Conservation (phyloP, 768 basidiomycete species). For the Ramaria rubella region DNA sequence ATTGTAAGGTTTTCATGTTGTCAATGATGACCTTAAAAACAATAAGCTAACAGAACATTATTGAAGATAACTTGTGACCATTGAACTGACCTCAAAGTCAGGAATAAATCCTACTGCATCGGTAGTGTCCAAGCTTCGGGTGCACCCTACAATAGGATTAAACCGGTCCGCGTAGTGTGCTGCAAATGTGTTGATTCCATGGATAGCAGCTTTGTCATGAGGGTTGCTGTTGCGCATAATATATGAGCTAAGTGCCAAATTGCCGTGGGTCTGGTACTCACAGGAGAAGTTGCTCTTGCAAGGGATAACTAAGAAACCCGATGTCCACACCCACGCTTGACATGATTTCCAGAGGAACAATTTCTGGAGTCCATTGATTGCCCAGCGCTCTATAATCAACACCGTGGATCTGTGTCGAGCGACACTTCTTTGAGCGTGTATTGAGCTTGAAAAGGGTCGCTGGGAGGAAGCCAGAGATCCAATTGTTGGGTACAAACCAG, state of each 20-base stretch:
- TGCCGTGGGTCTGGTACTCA: too few species aligned
- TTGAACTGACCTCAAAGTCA: constrained; percentile 47
- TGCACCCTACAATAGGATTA: constrained; percentile 56
- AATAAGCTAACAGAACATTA: neutral
- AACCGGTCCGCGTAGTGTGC: constrained; percentile 50
- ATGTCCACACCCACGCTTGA: constrained; percentile 58
- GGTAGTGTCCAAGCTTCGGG: constrained; percentile 55
- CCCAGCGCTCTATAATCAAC: constrained; percentile 53
- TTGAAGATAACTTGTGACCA: constrained; percentile 5
- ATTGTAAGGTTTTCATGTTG: constrained; percentile 77
- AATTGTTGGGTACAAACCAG: constrained; percentile 47
- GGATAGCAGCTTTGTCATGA: constrained; percentile 49
- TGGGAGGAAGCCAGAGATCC: constrained; percentile 68
- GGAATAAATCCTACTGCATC: constrained; percentile 56
- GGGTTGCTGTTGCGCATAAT: too few species aligned
- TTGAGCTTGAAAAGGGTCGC: constrained; percentile 53
- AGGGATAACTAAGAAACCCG: constrained; percentile 66
- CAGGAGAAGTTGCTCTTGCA: constrained; percentile 54
- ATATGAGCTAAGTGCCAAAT: neutral
- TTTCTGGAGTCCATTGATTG: constrained; percentile 43
- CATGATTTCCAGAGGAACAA: constrained; percentile 42
- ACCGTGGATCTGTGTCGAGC: constrained; percentile 22
- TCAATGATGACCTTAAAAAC: constrained; percentile 59
- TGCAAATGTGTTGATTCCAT: constrained; percentile 51
- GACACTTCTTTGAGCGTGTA: constrained; percentile 43